Conservation (phyloP, 768 basidiomycete species). For the Kockovaella imperatae region DNA sequence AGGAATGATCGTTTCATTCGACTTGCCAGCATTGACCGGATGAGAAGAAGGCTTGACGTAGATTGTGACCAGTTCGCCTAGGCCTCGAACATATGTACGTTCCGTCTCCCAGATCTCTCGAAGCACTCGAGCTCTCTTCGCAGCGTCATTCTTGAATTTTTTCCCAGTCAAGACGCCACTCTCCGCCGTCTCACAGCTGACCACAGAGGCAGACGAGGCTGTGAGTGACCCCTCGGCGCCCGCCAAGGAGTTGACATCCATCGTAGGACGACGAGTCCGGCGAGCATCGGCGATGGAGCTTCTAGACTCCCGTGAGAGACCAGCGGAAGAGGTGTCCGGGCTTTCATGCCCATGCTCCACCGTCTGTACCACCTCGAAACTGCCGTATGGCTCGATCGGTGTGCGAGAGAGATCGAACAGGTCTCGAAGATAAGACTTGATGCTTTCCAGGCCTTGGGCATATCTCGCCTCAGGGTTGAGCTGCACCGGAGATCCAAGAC, state of each 20-base stretch:
- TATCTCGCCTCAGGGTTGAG: slow-evolving; percentile 28
- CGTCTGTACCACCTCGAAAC: slow-evolving; percentile 21
- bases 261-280: slow-evolving; percentile 21
- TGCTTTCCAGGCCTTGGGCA: slow-evolving; percentile 61
- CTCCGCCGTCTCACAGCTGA: slow-evolving; percentile 9
- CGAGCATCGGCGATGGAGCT: slow-evolving; percentile 10
- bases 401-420: slow-evolving; percentile 80
- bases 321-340: slow-evolving; percentile 11
- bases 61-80: slow-evolving; percentile 88
- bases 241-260: no score
- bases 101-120: slow-evolving; percentile 95
- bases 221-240: slow-evolving; percentile 7
- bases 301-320: slow-evolving; percentile 9
- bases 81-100: slow-evolving; percentile 84
- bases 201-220: slow-evolving; percentile 6
- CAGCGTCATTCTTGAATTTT: slow-evolving; percentile 85
- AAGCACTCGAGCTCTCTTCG: slow-evolving; percentile 72
- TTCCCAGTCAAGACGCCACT: slow-evolving; percentile 43
- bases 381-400: slow-evolving; percentile 50
- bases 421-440: slow-evolving; percentile 93
- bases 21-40: slow-evolving; percentile 57
- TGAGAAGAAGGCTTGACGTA: slow-evolving; percentile 80
- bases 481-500: slow-evolving; percentile 2
- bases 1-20: slow-evolving; percentile 77
- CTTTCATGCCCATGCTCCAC: neutral